A percentile compares a stretch with the other conserved stretches of the same genome.
phyloP scores from a whole-genome alignment of 768 basidiomycete genomes.

The Termitomyces sp. region DNA sequence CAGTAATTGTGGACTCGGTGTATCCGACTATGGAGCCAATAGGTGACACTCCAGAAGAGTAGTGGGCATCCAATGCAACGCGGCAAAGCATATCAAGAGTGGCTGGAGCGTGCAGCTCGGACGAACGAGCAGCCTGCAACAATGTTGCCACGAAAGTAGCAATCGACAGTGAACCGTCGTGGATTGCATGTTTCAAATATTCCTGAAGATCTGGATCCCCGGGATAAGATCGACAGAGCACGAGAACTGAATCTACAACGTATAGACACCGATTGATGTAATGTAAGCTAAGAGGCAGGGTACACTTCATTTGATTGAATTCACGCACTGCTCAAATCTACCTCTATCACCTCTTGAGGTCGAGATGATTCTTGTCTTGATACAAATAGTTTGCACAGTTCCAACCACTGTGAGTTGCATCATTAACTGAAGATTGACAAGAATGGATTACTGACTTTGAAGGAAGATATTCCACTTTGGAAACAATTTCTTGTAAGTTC shows the following conservation, averaged over 20 bases:
- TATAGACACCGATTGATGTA: not conserved
- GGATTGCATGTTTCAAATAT: constrained; percentile 61
- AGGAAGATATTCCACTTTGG: constrained; percentile 61
- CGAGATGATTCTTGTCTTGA: constrained; percentile 42
- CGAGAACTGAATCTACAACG: constrained; percentile 60
- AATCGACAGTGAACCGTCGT: constrained; percentile 52
- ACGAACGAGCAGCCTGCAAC: constrained; percentile 61
- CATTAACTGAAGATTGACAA: not conserved
- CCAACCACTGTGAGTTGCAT: constrained; percentile 52
- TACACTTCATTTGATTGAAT: not conserved
- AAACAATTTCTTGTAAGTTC: constrained; percentile 74
- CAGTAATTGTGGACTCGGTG: constrained; percentile 41
- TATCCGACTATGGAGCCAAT: constrained; percentile 54
- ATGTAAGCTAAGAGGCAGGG: too few relatives aligned
- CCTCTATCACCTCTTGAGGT: constrained; percentile 42
- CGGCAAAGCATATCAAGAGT: constrained; percentile 72
- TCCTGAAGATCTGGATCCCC: constrained; percentile 65
- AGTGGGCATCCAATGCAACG: constrained; percentile 60
- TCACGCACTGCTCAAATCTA: constrained; percentile 58
- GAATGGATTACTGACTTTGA: constrained; percentile 44
- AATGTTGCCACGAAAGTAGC: constrained; percentile 62
- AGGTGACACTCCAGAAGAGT: constrained; percentile 49
- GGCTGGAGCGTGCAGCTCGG: constrained; percentile 57
- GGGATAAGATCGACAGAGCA: constrained; percentile 64
- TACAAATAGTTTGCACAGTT: constrained; percentile 58